Base-by-base conservation (phyloP, 495 filamentous ascomycete genomes). In the Lepidopterella palustris region DNA sequence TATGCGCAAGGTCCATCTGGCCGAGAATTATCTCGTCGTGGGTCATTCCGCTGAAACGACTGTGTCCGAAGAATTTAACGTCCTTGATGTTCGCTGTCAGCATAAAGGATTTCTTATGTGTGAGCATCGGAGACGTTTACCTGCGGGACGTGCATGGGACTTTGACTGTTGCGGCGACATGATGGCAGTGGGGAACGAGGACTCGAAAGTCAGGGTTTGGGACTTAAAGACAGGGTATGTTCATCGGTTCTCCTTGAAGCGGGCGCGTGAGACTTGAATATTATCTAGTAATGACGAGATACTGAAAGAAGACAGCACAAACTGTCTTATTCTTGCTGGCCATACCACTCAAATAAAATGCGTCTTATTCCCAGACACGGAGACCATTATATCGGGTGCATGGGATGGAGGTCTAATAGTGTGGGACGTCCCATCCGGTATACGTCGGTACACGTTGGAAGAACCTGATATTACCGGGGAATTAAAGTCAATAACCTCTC, bases 101-200 rank as follows among this genome's bases (percentile, higher is more conserved):
- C 45, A 49, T 23, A 49, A 23, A 18, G 45, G 45, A 49, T 1
- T 21, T 24, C 15, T 18, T 13, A 23, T 24, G 13, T 49, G 45
- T 49, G 45, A 49, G 45, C 45, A 49, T 49, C 45, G 45, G 21
- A 49, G 45, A 49, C 3, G 45, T 11, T 21, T 49, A 49, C 45
- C 45, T 18, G 45, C 23, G 23, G 45, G 45, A 20, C 21, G 11
- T 10, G n/a, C 45, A 49, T 49, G 45, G 45, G 10, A 23, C 3
- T 49, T 49, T 24, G 45, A 49, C 2, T 49, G n/a, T 21, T 49
- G 45, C 21, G 45, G 45, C 15, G 45, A 49, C 21, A 23, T 49
- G 45, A 18, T 49, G 23, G 45, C 45, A 49, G 21, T 18, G 1
- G 45, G n/a, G n/a, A 49, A 49, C 45, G 45, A 4, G n/a, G 23